Evolutionary conservation across 2,329 filamentous ascomycete genomes (phyloP), one percentile per base, ranked within the genome.

Genomic region (Teratosphaeria nubilosa): DNA sequence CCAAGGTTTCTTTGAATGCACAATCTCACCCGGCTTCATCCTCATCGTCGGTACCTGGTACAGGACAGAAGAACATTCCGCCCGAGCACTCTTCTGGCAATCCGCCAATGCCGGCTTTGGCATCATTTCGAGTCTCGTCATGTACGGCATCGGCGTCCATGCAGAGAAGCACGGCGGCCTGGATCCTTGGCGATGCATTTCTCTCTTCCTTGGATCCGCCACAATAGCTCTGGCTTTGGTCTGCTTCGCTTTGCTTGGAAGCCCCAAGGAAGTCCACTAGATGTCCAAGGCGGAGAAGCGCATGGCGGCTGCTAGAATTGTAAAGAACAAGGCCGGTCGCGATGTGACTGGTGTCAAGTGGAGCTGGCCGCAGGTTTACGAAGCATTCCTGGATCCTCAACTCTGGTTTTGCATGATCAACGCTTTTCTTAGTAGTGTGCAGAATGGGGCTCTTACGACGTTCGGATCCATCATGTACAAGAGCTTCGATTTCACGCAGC

Each of bases 1-100:
- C 2, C 71, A 73, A 60, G 71, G 72, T 24, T 67, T 73, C 56
- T 74, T 73, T 56, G 72, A 73, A 56, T 73, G 71, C 56, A 73
- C 70, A 5, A 72, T 74, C 51, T 68, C 64, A 0, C 70, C 72
- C 0, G 71, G 70, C 7, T 73, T 72, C 56, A 63, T 74, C 2
- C 63, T 73, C 3, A 64, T 74, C 20, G 67, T 71, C 37, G 68
- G 69, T 0, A 67, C 63, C 5, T 74, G 71, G 72, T 73, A 74
- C 48, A 63, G 65, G 1, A 66, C 66, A 0, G 66, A 72, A 24
- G 72, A 73, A 54, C 72, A 74, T 54, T 63, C 69, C 2, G 65
- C 68, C 9, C 66, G 72, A 7, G 64, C 70, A 1, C 65, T 74
- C 0, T 70, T 74, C 60, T 74, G 71, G 66, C 69, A 72, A 52